Conservation (phyloP, 257 asterid genomes). For the Scutellaria galericulata region DNA sequence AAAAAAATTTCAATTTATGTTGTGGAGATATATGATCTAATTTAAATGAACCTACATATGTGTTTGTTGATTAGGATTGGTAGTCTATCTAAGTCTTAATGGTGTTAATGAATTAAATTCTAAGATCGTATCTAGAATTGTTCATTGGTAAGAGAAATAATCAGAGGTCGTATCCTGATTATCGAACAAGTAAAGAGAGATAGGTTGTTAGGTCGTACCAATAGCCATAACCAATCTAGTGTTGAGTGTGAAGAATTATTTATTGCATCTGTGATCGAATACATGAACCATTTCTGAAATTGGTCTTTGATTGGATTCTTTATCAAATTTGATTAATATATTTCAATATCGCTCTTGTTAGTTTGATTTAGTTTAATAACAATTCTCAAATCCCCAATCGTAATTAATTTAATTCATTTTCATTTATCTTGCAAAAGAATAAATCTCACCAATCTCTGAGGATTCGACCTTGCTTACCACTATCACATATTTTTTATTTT, state of each 20-base stretch:
- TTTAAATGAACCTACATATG: neutral
- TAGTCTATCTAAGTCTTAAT: neutral
- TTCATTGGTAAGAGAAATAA: neutral
- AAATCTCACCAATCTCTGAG: neutral
- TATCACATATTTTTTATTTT: neutral
- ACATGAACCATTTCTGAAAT: neutral
- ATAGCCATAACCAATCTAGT: neutral
- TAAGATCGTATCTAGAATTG: neutral
- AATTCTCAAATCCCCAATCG: neutral
- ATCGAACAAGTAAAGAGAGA: neutral
- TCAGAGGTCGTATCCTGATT: neutral
- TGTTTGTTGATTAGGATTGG: neutral
- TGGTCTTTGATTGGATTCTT: neutral
- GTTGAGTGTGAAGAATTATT: neutral
- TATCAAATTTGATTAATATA: neutral
- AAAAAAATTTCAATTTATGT: neutral
- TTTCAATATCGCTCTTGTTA: neutral
- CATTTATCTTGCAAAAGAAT: neutral
- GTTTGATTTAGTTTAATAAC: neutral
- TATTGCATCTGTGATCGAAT: neutral
- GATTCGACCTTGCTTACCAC: neutral
- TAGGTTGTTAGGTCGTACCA: neutral
- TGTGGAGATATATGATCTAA: neutral
- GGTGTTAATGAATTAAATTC: neutral
- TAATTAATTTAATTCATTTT: too few species aligned